Evolutionary conservation across 805 yeast species (phyloP).

Genomic region (Grigorovia transvaalensis): DNA sequence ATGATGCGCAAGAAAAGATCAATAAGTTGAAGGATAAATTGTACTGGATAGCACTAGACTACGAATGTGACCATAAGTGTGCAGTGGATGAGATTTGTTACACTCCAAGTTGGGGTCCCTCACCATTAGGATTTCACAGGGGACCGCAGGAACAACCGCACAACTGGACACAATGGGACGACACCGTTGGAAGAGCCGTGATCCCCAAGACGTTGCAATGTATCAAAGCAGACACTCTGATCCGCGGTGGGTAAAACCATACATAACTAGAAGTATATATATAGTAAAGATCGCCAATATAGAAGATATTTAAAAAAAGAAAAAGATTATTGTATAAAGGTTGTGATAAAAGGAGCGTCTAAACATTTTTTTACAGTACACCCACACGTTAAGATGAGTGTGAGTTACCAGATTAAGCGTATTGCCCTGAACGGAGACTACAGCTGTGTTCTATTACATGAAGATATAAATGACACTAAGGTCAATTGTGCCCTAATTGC

Average conservation of each 20-base stretch:
- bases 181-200: constrained; percentile 9
- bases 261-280: neutral
- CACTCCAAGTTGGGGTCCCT: constrained; percentile 54
- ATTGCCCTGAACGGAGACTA: constrained; percentile 28
- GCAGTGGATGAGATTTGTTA: constrained; percentile 41
- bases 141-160: neutral
- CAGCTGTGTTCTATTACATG: constrained; percentile 51
- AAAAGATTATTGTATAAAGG: neutral
- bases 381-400: no score
- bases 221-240: constrained; percentile 9
- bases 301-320: neutral
- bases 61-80: constrained; percentile 35
- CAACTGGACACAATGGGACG: constrained; percentile 14
- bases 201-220: constrained; percentile 14
- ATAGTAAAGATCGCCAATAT: neutral
- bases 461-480: constrained; percentile 40
- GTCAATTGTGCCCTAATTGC: constrained; percentile 77
- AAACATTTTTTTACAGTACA: no score
- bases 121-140: constrained; percentile 32
- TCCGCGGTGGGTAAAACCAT: neutral
- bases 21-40: constrained; percentile 21
- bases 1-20: constrained; percentile 5
- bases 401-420: constrained; percentile 10
- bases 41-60: constrained; percentile 35
- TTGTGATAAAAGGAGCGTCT: no score